A percentile compares a stretch with the other conserved stretches of the same genome.
These are phyloP conservation scores for Diacronema lutheri DNA, from an alignment of 78 protist species.

Conservation along the genomic window DNA sequence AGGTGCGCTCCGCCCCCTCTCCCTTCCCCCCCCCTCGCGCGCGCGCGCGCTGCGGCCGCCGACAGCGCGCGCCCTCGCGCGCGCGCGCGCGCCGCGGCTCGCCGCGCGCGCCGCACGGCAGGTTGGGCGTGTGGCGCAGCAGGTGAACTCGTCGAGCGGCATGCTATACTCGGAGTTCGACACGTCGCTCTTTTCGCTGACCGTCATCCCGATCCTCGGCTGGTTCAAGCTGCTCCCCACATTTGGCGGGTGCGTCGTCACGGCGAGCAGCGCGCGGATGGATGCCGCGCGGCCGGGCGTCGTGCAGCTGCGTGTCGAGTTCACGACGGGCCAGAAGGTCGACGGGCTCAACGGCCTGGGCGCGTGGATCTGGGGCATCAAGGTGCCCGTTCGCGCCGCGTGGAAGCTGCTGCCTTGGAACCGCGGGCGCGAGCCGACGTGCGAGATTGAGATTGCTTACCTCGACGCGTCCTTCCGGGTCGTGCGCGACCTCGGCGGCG, in stretches of 20 bases:
- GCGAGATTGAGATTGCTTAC: background rate
- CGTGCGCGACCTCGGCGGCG: background rate
- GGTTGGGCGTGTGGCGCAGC: slow-evolving; percentile 32
- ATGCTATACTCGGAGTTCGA: slow-evolving; percentile 21
- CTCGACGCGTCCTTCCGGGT: background rate
- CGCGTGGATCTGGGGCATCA: background rate
- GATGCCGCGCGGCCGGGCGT: background rate
- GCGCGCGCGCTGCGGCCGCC: too few relatives aligned
- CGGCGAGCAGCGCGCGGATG: background rate
- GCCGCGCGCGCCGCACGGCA: background rate
- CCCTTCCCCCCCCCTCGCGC: background rate
- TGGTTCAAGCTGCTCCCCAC: slow-evolving; percentile 30
- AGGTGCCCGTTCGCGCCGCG: background rate
- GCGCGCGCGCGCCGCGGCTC: too few relatives aligned
- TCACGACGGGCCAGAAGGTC: background rate
- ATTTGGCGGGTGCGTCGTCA: slow-evolving; percentile 26
- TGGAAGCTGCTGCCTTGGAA: slow-evolving; percentile 30
- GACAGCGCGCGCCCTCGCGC: too few relatives aligned
- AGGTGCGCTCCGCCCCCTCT: background rate
- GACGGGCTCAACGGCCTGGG: background rate
- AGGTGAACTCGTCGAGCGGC: background rate
- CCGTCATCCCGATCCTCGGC: slow-evolving; percentile 13
- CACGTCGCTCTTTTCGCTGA: slow-evolving; percentile 13
- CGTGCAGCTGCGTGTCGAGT: background rate
- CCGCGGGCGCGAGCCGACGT: background rate